phyloP scores from a whole-genome alignment of 768 basidiomycete species.

The Xanthoconium stramineum region DNA sequence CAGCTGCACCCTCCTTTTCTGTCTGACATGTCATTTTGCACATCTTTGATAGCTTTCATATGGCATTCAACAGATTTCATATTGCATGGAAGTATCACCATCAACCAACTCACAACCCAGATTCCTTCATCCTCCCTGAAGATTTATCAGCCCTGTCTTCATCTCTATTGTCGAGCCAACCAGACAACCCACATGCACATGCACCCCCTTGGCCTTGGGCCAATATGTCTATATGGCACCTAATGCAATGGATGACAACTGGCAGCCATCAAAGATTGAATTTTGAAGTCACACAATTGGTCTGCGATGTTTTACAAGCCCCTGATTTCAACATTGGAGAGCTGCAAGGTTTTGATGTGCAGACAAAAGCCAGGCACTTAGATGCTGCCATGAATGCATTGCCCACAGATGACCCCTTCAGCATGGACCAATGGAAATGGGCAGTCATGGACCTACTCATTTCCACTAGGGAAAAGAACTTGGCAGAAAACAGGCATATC shows the following conservation, averaged over 20 bases:
- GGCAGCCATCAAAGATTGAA: background rate
- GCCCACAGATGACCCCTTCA: background rate
- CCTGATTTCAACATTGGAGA: constrained; percentile 3
- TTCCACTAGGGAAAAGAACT: background rate
- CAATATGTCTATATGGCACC: constrained; percentile 10
- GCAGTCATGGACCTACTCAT: background rate
- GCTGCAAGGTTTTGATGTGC: background rate
- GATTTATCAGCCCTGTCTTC: background rate
- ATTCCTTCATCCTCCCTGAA: background rate
- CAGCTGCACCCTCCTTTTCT: background rate
- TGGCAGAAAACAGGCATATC: constrained; percentile 1
- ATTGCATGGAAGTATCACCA: background rate
- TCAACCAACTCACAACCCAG: constrained; percentile 2
- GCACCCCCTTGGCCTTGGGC: constrained; percentile 13
- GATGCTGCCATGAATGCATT: background rate
- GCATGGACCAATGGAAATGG: background rate
- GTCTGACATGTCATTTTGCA: background rate
- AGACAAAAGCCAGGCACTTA: background rate
- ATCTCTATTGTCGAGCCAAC: background rate
- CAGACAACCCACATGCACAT: background rate
- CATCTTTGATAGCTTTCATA: background rate
- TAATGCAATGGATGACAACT: constrained; percentile 9
- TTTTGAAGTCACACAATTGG: background rate
- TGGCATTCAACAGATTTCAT: background rate
- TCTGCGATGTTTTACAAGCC: background rate